These are phyloP conservation scores for Rugonectria rugulosa DNA, from an alignment of 2,329 filamentous ascomycete genomes.

Conservation along the genomic window DNA sequence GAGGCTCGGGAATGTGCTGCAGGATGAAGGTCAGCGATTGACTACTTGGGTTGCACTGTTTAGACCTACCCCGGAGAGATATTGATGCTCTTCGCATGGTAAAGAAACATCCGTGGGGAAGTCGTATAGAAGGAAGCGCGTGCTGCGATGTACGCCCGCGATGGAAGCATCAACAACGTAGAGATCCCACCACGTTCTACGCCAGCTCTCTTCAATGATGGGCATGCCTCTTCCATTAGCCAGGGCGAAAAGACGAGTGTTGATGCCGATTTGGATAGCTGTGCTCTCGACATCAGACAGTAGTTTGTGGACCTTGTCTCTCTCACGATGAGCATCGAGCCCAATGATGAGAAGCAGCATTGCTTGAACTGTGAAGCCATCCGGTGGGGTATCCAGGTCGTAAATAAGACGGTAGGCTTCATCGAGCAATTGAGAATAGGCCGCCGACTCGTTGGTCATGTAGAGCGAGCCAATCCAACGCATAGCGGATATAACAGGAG, in stretches of 20 bases:
- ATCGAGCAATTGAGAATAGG: conserved; percentile 59
- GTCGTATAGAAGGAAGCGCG: conserved; percentile 73
- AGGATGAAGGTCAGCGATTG: not conserved
- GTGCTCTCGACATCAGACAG: conserved; percentile 72
- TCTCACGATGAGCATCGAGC: conserved; percentile 77
- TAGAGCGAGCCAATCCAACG: conserved; percentile 64
- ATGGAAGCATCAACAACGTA: conserved; percentile 84
- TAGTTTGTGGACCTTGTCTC: conserved; percentile 71
- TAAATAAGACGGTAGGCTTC: conserved; percentile 62
- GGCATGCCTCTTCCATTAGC: conserved; percentile 68
- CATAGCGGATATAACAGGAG: conserved; percentile 60
- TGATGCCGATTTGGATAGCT: conserved; percentile 77
- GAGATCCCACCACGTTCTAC: conserved; percentile 88
- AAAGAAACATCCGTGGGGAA: conserved; percentile 73
- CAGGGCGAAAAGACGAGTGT: conserved; percentile 71
- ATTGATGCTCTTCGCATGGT: conserved; percentile 82
- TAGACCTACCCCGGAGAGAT: conserved; percentile 59
- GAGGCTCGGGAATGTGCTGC: conserved; percentile 64
- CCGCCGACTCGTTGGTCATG: conserved; percentile 53
- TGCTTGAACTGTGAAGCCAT: conserved; percentile 76
- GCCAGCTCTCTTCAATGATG: conserved; percentile 80
- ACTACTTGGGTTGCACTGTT: rapidly evolving
- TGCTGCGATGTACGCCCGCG: conserved; percentile 77
- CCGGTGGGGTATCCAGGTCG: conserved; percentile 52
- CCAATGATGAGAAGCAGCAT: conserved; percentile 78